Conservation (phyloP, 176 grass and related monocot species). For the Guadua angustifolia region DNA sequence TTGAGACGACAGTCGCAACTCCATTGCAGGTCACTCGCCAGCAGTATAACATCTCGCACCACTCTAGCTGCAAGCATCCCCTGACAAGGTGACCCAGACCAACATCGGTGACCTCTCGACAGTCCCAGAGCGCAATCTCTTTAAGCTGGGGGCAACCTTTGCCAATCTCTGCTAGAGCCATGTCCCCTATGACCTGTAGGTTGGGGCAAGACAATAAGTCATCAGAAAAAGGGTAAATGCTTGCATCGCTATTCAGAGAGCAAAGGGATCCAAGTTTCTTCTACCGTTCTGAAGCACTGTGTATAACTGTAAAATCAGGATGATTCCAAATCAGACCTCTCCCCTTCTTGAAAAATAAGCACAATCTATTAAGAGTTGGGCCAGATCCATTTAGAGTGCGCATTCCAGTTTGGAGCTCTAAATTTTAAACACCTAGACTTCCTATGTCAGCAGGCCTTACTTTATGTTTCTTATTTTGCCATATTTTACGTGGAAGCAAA, state of each 20-base stretch:
- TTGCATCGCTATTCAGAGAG: background rate
- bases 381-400: background rate
- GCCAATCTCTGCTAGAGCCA: conserved; percentile 73
- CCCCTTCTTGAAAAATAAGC: background rate
- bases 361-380: background rate
- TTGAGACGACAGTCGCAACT: conserved; percentile 70
- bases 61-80: conserved; percentile 63
- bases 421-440: background rate
- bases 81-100: conserved; percentile 55
- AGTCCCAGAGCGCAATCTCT: conserved; percentile 70
- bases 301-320: background rate
- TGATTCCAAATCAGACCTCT: background rate
- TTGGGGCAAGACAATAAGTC: background rate
- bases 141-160: conserved; percentile 65
- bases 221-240: conserved; percentile 12
- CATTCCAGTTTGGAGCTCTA: background rate
- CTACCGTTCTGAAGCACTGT: background rate
- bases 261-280: background rate
- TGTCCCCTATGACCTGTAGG: conserved; percentile 68
- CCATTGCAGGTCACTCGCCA: conserved; percentile 60
- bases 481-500: background rate
- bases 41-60: conserved; percentile 77
- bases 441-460: background rate
- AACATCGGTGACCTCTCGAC: conserved; percentile 34
- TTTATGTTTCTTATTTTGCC: background rate